A percentile compares a stretch with the other conserved stretches of the same genome.
Conservation (phyloP, 768 basidiomycete genomes). For the Psilocybe subaeruginosa region DNA sequence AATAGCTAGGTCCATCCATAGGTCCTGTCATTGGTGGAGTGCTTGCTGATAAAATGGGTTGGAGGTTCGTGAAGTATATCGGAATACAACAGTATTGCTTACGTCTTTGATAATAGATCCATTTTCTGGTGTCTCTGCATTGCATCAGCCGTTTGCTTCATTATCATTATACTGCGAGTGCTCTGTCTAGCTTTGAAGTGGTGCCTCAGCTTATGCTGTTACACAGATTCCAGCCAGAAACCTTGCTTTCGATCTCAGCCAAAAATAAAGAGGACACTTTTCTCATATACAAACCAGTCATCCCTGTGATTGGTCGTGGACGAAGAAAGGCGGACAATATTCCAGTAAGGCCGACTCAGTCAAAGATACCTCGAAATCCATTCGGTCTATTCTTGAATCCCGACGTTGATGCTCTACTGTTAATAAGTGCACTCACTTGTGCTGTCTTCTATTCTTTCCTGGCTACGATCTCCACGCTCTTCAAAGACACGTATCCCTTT, state of each 20-base stretch:
- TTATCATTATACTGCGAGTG: constrained; percentile 49
- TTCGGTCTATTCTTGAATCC: constrained; percentile 55
- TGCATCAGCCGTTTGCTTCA: constrained; percentile 44
- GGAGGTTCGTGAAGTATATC: constrained; percentile 48
- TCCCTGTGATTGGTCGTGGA: constrained; percentile 47
- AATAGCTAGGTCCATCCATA: constrained; percentile 59
- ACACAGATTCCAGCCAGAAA: constrained; percentile 53
- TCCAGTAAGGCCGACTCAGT: constrained; percentile 25
- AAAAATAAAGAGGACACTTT: constrained; percentile 50
- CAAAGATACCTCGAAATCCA: constrained; percentile 53
- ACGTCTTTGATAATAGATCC: constrained; percentile 34
- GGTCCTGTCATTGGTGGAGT: constrained; percentile 66
- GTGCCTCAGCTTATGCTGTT: too few species aligned
- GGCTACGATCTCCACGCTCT: constrained; percentile 64
- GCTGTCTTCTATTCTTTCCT: constrained; percentile 63
- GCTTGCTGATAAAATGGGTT: constrained; percentile 59
- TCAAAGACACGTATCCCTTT: constrained; percentile 58
- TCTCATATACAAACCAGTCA: constrained; percentile 52
- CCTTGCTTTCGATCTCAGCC: constrained; percentile 56
- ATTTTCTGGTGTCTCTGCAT: constrained; percentile 70
- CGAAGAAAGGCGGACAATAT: constrained; percentile 21
- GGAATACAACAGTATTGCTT: not conserved
- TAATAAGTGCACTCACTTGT: constrained; percentile 53
- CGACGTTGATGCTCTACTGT: constrained; percentile 56
- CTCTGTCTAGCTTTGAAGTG: not conserved